Percentiles rank a stretch among this genome's conserved stretches.
phyloP scores from a whole-genome alignment of 495 filamentous ascomycete species.

The Penicillium cosmopolitanum region DNA sequence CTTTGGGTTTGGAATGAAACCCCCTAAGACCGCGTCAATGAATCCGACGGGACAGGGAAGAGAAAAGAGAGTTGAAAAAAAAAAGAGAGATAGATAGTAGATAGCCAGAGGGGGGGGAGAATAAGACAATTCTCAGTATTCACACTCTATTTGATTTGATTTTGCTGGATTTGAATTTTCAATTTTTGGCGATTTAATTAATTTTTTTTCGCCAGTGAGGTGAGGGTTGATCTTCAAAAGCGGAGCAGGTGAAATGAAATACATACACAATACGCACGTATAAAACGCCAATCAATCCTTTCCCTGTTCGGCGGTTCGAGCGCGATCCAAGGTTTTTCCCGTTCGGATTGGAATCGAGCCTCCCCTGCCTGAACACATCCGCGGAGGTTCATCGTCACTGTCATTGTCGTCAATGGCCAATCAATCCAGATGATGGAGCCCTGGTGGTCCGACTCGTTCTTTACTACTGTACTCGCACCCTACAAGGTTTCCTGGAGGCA shows the following conservation, averaged over 20 bases:
- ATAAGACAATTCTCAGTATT: background rate
- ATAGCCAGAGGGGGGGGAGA: background rate
- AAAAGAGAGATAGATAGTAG: background rate
- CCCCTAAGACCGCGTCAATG: background rate
- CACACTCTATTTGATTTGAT: background rate
- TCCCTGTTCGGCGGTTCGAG: constrained; percentile 17
- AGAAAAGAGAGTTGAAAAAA: background rate
- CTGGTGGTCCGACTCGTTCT: no score
- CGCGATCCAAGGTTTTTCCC: constrained; percentile 6
- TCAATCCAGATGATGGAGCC: no score
- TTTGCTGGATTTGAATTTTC: background rate
- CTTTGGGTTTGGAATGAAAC: no score
- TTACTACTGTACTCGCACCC: no score
- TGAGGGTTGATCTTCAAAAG: constrained; percentile 9
- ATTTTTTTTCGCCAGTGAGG: constrained; percentile 6
- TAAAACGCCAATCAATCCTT: constrained; percentile 14
- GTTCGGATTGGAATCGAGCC: constrained; percentile 3
- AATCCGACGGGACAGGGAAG: background rate
- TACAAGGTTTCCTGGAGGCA: no score
- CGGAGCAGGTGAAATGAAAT: constrained; percentile 20
- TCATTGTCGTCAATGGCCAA: no score
- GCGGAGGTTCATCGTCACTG: background rate
- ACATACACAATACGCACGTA: constrained; percentile 16
- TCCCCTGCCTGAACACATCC: constrained; percentile 3
- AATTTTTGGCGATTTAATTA: background rate